Evolutionary conservation across 495 filamentous ascomycete genomes (phyloP).

Genomic region (Copromyces sp.): DNA sequence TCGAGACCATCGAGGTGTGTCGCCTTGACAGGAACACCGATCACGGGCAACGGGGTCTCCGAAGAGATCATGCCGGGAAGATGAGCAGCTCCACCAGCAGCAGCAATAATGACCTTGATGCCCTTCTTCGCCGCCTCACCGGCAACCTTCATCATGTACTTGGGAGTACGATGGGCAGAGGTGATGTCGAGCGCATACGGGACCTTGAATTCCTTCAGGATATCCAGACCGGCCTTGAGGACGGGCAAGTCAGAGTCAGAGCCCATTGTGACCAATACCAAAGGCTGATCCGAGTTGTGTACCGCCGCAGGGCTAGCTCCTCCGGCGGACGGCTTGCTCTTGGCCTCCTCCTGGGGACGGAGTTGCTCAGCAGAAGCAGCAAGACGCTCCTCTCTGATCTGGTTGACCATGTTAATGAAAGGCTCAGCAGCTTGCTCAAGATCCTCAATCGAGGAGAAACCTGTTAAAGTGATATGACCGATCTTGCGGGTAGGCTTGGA

Average conservation of each 20-base stretch:
- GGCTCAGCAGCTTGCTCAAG: constrained; percentile 61
- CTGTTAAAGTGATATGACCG: constrained; percentile 77
- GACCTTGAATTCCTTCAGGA: constrained; percentile 66
- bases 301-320: background rate
- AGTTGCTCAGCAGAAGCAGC: constrained; percentile 12
- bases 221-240: constrained; percentile 63
- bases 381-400: constrained; percentile 52
- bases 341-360: constrained; percentile 15
- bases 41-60: constrained; percentile 79
- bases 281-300: constrained; percentile 25
- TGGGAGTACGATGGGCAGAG: constrained; percentile 86
- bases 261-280: constrained; percentile 86
- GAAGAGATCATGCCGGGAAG: constrained; percentile 87
- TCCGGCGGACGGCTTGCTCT: constrained; percentile 2
- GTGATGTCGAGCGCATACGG: constrained; percentile 74
- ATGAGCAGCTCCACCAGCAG: constrained; percentile 86
- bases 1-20: constrained; percentile 82
- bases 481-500: constrained; percentile 86
- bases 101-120: constrained; percentile 87
- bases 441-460: constrained; percentile 53
- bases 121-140: constrained; percentile 54
- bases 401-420: constrained; percentile 52
- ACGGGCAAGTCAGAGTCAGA: constrained; percentile 86
- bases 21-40: constrained; percentile 85
- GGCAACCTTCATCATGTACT: constrained; percentile 70